phyloP scores from a whole-genome alignment of 1,139 yeast genomes.

The Oligophagozyma castellii region DNA sequence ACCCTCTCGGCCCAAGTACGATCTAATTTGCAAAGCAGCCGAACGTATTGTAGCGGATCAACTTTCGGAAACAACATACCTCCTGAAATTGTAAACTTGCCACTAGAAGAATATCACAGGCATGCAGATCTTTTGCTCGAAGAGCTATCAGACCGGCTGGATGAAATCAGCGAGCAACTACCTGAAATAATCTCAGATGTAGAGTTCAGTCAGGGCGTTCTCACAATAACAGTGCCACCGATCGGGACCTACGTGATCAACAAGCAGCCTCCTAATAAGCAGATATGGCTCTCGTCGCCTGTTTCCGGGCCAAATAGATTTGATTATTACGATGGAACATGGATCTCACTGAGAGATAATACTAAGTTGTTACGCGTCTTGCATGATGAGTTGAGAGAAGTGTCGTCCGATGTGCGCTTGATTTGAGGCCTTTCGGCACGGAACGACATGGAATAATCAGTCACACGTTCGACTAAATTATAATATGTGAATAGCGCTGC shows the following conservation, averaged over 20 bases:
- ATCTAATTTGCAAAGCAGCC: too few relatives aligned
- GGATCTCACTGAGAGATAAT: slow-evolving; percentile 52
- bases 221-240: slow-evolving; percentile 53
- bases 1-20: too few relatives aligned
- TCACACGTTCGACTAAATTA: too few relatives aligned
- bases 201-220: slow-evolving; percentile 75
- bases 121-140: slow-evolving; percentile 55
- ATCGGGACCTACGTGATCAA: slow-evolving; percentile 77
- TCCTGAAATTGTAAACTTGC: slow-evolving; percentile 33
- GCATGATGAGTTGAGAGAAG: slow-evolving; percentile 33
- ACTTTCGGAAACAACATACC: slow-evolving; percentile 44
- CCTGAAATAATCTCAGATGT: slow-evolving; percentile 47
- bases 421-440: too few relatives aligned
- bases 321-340: slow-evolving; percentile 42
- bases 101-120: slow-evolving; percentile 40
- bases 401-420: slow-evolving; percentile 21
- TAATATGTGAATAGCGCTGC: slow-evolving; percentile 3
- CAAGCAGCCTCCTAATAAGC: slow-evolving; percentile 89
- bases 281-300: slow-evolving; percentile 87
- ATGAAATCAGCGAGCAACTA: slow-evolving; percentile 41
- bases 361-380: slow-evolving; percentile 35
- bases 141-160: slow-evolving; percentile 46
- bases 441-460: too few relatives aligned
- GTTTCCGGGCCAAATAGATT: slow-evolving; percentile 80
- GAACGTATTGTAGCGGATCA: too few relatives aligned